Base-by-base conservation (phyloP, 108 stramenopile genomes). In the Skeletonema potamos region DNA sequence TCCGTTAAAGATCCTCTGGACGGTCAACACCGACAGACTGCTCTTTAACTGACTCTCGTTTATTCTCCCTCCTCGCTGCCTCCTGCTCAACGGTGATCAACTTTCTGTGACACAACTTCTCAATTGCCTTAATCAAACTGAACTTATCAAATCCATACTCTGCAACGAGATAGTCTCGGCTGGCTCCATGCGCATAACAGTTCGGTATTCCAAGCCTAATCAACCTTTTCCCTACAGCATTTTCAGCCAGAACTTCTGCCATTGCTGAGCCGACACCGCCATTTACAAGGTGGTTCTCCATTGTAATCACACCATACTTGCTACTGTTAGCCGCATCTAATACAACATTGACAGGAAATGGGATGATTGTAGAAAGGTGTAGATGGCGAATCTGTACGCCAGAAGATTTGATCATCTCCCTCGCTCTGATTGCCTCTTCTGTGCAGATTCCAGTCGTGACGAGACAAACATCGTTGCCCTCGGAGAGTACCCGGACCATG, bases 241-340 rank as follows among this genome's bases (percentile, higher is more conserved):
- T 27, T 22, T 62, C 71, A 15, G 71, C 71, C 46, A 72, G n/a
- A 9, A 72, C 61, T 55, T 72, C 71, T 27, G 71, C 71, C 20
- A 33, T 46, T 1, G 62, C 62, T 13, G 62, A 63, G 8, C 71
- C 71, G 12, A 72, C 27, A 6, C 71, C 71, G 33, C 71, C 71
- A 4, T 54, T 30, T 36, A 72, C 55, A 24, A 48, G 62, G 18
- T 72, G 71, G 34, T 72, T 72, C 54, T 72, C 71, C 39, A 72
- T 39, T 6, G 54, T 62, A n/a, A 72, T 63, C 10, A 72, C 61
- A 24, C 71, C 71, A 36, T 54, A 72, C 62, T 72, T 72, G 36
- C 54, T 27, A 30, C 32, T 34, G 7, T 10, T 24, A 20, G 32
- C 26, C 3, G 54, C 71, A 29, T 55, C 15, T 7, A 63, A 4